Evolutionary conservation across 768 basidiomycete species (phyloP), one percentile per base, ranked within the genome.

Genomic region (Xerocomus brunneocitrinus): DNA sequence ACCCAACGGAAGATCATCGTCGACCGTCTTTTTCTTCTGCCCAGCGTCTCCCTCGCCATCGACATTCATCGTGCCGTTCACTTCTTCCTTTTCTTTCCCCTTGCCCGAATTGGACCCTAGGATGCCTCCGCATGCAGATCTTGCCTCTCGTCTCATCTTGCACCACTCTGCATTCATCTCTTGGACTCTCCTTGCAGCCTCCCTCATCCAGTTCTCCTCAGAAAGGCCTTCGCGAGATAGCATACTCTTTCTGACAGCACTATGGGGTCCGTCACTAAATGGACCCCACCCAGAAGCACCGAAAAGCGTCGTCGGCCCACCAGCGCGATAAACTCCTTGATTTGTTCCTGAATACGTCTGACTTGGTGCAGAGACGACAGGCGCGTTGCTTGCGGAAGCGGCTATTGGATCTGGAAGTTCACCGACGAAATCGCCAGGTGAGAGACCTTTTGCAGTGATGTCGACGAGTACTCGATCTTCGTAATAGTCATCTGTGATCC

Each of bases 401-500:
- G 80, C 81, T 47, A 83, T 80, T 16, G 89, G 84, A 54, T 92
- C 87, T 32, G 84, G 82, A 19, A 94, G 82, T 57, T 95, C 87
- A 50, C 88, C 89, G 19, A 95, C 93, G 7, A 75, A 80, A 49
- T 91, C 87, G 12, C 90, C 89, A 0, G 95, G 79, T 58, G 87
- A 86, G 59, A 91, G 78, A 6, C 93, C 95, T 32, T 84, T 83
- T n/a, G 82, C 81, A 3, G 84, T 79, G 62, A 91, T 88, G 42
- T 91, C 89, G 55, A 79, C 83, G 1, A 85, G 77, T 0, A 81
- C 81, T 52, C 89, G 89, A 38, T 87, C 88, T 69, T 99, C 97
- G 71, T 91, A 92, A 68, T 99, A 99, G 72, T 98, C 97, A 64
- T 98, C 97, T 7, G 82, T 80, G 1, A 98, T 85, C 89, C 94